phyloP scores from a whole-genome alignment of 2,329 filamentous ascomycete genomes.

The Sclerotiophoma versabilis region DNA sequence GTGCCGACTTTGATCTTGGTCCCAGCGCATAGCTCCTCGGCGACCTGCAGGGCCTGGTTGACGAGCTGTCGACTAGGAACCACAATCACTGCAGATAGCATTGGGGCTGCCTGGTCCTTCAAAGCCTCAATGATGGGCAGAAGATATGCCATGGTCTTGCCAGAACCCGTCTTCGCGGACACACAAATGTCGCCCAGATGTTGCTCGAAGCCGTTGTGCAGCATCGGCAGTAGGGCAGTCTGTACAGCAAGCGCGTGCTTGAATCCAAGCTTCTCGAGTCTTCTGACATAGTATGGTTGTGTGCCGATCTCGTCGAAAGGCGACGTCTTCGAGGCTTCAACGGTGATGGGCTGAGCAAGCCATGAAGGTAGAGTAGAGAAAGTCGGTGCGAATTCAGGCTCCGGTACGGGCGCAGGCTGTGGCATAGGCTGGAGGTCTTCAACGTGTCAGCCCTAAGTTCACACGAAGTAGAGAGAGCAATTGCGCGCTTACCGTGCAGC shows the following conservation, averaged over 20 bases:
- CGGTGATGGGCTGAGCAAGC: constrained; percentile 77
- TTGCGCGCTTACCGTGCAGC: constrained; percentile 57
- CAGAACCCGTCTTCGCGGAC: constrained; percentile 92
- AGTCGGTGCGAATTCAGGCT: constrained; percentile 65
- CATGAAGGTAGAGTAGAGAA: constrained; percentile 82
- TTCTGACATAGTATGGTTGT: constrained; percentile 63
- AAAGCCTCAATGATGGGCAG: constrained; percentile 84
- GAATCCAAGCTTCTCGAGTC: constrained; percentile 73
- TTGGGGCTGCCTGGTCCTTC: constrained; percentile 68
- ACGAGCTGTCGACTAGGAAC: constrained; percentile 92
- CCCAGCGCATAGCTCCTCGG: constrained; percentile 73
- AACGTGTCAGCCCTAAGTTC: neutral
- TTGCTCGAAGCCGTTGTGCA: constrained; percentile 70
- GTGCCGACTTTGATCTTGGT: constrained; percentile 80
- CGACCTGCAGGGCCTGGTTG: constrained; percentile 80
- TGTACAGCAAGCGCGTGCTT: constrained; percentile 79
- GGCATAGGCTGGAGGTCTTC: constrained; percentile 78
- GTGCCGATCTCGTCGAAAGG: constrained; percentile 73
- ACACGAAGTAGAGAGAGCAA: neutral
- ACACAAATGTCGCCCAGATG: constrained; percentile 82
- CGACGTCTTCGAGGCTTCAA: constrained; percentile 65
- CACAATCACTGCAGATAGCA: constrained; percentile 80
- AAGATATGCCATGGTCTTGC: constrained; percentile 92
- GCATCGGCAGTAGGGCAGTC: constrained; percentile 77
- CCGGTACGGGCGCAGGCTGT: constrained; percentile 71